A percentile compares a stretch with the other conserved stretches of the same genome.
Evolutionary conservation across 441 rosid species (phyloP).

Genomic region (Isatis lusitanica): DNA sequence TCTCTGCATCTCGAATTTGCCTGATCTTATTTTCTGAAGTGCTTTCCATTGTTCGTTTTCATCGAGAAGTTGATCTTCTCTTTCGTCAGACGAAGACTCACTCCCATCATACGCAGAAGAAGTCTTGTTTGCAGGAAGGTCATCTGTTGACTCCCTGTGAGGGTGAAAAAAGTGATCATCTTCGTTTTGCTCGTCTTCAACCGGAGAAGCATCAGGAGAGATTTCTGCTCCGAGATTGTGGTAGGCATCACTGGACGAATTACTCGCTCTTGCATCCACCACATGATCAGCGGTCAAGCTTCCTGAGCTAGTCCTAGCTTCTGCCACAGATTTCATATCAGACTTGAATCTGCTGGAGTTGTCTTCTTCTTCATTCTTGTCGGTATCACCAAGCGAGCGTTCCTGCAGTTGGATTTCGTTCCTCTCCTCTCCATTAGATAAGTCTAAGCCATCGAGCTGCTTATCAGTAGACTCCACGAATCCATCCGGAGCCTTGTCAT

Average conservation of each 20-base stretch:
- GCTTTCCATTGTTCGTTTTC: constrained; percentile 36
- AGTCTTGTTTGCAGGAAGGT: constrained; percentile 40
- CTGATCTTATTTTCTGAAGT: constrained; percentile 42
- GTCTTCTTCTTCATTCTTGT: constrained; percentile 28
- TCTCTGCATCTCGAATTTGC: constrained; percentile 38
- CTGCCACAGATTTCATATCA: constrained; percentile 29
- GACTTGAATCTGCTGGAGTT: constrained; percentile 34
- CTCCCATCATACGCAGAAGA: constrained; percentile 69
- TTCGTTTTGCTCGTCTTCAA: constrained; percentile 43
- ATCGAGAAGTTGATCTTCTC: constrained; percentile 48
- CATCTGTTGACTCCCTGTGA: constrained; percentile 17
- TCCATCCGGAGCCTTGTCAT: constrained; percentile 27
- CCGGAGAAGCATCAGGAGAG: constrained; percentile 42
- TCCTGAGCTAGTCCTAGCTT: constrained; percentile 34
- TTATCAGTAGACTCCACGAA: constrained; percentile 38
- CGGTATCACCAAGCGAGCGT: constrained; percentile 20
- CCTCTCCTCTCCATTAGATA: constrained; percentile 16
- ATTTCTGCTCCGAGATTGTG: constrained; percentile 16
- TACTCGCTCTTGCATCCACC: constrained; percentile 24
- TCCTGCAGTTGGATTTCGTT: constrained; percentile 29
- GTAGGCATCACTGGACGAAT: constrained; percentile 32
- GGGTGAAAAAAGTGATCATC: constrained; percentile 4
- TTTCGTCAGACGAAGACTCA: constrained; percentile 64
- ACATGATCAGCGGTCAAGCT: constrained; percentile 33
- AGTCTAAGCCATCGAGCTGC: constrained; percentile 27